These are phyloP conservation scores for Triticum urartu DNA, from an alignment of 176 grass and related monocot genomes.

Conservation along the genomic window DNA sequence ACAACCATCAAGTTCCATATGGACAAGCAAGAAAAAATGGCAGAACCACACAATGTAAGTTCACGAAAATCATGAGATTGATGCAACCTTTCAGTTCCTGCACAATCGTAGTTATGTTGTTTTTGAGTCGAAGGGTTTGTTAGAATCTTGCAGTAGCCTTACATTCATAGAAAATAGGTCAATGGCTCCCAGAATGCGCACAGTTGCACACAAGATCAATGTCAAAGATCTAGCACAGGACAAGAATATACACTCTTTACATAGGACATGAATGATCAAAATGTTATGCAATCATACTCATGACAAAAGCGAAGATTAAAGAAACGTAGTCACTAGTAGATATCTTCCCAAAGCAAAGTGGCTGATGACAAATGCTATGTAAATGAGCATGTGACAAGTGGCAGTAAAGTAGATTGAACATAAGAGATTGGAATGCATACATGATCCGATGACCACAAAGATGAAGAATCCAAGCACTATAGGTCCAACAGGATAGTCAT, in stretches of 20 bases:
- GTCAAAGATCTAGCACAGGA: not conserved
- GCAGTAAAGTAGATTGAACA: not conserved
- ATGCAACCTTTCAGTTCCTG: not conserved
- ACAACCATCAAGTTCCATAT: not conserved
- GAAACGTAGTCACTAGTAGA: not conserved
- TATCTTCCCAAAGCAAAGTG: not conserved
- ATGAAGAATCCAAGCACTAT: constrained; percentile 57
- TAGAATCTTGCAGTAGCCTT: not conserved
- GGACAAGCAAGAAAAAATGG: not conserved
- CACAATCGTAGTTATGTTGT: not conserved
- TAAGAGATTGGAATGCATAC: constrained; percentile 28
- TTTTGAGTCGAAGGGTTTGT: not conserved
- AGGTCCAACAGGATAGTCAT: constrained; percentile 68
- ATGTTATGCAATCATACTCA: not conserved
- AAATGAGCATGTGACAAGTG: not conserved
- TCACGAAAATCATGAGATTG: not conserved
- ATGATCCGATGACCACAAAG: constrained; percentile 70
- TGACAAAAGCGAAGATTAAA: not conserved
- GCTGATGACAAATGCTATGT: not conserved
- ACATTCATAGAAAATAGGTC: not conserved
- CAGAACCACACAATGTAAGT: not conserved
- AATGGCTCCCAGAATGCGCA: too few relatives aligned
- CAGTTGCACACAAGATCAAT: not conserved
- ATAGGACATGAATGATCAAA: not conserved
- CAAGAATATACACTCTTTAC: not conserved